Base-by-base conservation (phyloP, 2,329 filamentous ascomycete genomes). In the Penicillium sp. region DNA sequence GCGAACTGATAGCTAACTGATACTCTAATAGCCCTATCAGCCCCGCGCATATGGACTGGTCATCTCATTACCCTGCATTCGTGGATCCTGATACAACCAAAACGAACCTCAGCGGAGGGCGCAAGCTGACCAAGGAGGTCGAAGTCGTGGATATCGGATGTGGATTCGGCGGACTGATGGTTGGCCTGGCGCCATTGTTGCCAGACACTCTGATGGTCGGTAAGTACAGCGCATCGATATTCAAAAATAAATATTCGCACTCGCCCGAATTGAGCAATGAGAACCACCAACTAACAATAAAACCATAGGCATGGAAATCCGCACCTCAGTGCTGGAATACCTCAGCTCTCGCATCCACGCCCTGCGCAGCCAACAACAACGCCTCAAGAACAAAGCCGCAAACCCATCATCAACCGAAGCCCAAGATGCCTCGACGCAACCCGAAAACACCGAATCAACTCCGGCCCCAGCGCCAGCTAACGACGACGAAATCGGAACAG, bases 71-170 rank as follows among this genome's bases (percentile, higher is more conserved):
- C 71, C 93, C 94, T 33, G 85, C 86, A 40, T 95, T 87, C 72
- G 82, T 86, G 46, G 67, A 77, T 56, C 71, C 74, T 1, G 76
- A 75, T 48, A 54, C 69, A 8, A 66, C 63, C 13, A 69, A 72
- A 50, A 67, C 62, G 50, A 77, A 69, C 33, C 64, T 73, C 19
- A 59, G 57, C 23, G 74, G 71, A 25, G 62, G 66, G 62, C 71
- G 60, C 73, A 74, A 67, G 71, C 75, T 89, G 60, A 80, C 78
- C 35, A 88, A 89, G 72, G 82, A 91, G 60, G 88, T 99, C 47
- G 92, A 97, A 72, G 86, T 99, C 46, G 92, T 93, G 63, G 94
- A 99, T 77, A 97, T 99, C 72, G 94, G 94, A 27, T 99, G 94
- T 74, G 94, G 94, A 6, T 99, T 96, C 74, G 94, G 94, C 47